These are phyloP conservation scores for Phragmites australis DNA, from an alignment of 176 grass and related monocot species.

Conservation along the genomic window DNA sequence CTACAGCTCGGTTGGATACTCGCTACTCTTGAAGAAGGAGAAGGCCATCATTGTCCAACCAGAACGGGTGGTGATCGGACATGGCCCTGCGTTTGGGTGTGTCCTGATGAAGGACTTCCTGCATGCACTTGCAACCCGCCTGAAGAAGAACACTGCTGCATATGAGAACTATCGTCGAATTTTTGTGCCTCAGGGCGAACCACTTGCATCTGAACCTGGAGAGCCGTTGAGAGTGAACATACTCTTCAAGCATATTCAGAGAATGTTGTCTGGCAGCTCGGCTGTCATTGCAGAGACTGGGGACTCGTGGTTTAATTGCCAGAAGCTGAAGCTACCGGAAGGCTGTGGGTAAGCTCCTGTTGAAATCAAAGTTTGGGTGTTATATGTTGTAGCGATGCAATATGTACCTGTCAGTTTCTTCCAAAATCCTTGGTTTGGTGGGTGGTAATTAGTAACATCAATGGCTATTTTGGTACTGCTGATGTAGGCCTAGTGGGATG, in stretches of 20 bases:
- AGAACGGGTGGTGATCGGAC: conserved; percentile 45
- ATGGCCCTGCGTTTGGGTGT: conserved; percentile 68
- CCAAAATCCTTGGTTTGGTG: background rate
- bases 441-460: background rate
- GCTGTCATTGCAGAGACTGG: conserved; percentile 60
- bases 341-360: conserved; percentile 54
- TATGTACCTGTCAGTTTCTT: background rate
- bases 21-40: conserved; percentile 53
- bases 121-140: conserved; percentile 33
- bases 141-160: conserved; percentile 52
- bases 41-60: conserved; percentile 59
- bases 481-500: background rate
- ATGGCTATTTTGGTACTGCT: background rate
- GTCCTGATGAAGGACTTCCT: conserved; percentile 60
- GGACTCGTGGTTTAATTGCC: conserved; percentile 69
- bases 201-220: conserved; percentile 23
- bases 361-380: background rate
- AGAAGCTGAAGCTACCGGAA: conserved; percentile 59
- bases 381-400: background rate
- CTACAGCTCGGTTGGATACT: conserved; percentile 67
- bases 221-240: conserved; percentile 63
- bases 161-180: conserved; percentile 51
- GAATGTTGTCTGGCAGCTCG: conserved; percentile 42
- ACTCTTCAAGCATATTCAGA: conserved; percentile 54
- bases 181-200: conserved; percentile 50